Evolutionary conservation across 352 stramenopile genomes (phyloP), one percentile per base, ranked within the genome.

Genomic region (Phytophthora multivora): DNA sequence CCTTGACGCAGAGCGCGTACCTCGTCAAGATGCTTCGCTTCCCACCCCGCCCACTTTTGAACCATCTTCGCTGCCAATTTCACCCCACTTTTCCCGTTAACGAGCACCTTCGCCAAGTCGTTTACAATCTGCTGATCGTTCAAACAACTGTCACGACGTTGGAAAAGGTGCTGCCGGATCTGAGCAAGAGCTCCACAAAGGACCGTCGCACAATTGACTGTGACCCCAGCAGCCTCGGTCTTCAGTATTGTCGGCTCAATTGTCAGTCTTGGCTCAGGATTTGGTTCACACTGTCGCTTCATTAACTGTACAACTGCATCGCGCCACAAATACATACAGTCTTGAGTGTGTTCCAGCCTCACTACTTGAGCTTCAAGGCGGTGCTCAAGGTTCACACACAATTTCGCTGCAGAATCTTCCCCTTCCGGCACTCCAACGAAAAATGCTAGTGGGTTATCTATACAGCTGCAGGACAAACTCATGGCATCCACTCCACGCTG

Each of bases 11-110:
- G 21, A 12, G 40, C 25, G 12, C 43, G 62, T 16, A 72, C 23
- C 43, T 75, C 67, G 5, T 66, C 35, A 10, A 71, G 25, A 36
- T 75, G 67, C 6, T 51, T 63, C 2, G 36, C 57, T 57, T 75
- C 62, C 67, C 67, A 75, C 10, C 53, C 41, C 19, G 67, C 62
- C 67, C 67, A 75, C 18, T 69, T 47, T 38, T 61, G 56, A 51
- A 75, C 50, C 15, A 75, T 69, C 28, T 68, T 69, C 4, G 67
- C 67, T 38, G 67, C 67, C n/a, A 28, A 7, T 26, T 70, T 70
- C 4, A 12, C 46, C 1, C 60, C 47, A 36, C 13, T 54, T 19
- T 61, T 58, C 5, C 50, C 48, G 18, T 62, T 54, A 1, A n/a
- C 23, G 7, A 73, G 25, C 13, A 31, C 16, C n/a, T 12, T 43